A percentile compares a stretch with the other conserved stretches of the same genome.
Evolutionary conservation across 2,329 filamentous ascomycete species (phyloP).

Genomic region (Pyrenophora graminea): DNA sequence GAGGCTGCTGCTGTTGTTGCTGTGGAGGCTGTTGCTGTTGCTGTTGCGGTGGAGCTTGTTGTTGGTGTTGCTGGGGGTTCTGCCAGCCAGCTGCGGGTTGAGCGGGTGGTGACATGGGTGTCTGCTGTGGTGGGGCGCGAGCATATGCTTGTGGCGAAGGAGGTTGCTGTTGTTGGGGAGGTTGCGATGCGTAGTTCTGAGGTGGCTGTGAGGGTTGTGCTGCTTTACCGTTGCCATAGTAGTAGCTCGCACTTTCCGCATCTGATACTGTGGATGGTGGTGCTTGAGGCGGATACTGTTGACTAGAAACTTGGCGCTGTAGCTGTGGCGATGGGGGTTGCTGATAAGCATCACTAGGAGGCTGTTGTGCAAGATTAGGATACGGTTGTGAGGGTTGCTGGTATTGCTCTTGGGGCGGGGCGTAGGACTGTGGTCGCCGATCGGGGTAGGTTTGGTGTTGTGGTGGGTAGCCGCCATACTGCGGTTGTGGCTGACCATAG

Average conservation of each 20-base stretch:
- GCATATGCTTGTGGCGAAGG: conserved; percentile 44
- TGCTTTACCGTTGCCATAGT: conserved; percentile 38
- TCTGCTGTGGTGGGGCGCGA: conserved; percentile 30
- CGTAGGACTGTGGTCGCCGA: conserved; percentile 36
- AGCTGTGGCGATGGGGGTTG: conserved; percentile 44
- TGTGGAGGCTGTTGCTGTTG: conserved; percentile 28
- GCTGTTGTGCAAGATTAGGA: conserved; percentile 36
- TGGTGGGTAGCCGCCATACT: conserved; percentile 52
- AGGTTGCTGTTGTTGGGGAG: conserved; percentile 36
- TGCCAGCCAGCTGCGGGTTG: conserved; percentile 37
- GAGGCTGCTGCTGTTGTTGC: conserved; percentile 25
- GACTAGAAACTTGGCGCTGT: conserved; percentile 40
- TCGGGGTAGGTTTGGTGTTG: conserved; percentile 47
- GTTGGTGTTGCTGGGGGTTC: conserved; percentile 34
- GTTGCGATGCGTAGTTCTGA: conserved; percentile 39
- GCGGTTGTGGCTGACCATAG: conserved; percentile 56
- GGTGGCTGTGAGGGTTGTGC: conserved; percentile 28
- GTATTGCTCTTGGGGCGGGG: conserved; percentile 37
- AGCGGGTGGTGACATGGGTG: conserved; percentile 38
- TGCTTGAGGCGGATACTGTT: conserved; percentile 43
- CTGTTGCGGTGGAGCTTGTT: conserved; percentile 29
- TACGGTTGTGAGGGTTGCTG: conserved; percentile 45
- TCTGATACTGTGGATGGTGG: conserved; percentile 40
- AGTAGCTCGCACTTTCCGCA: conserved; percentile 40
- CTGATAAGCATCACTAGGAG: conserved; percentile 34